These are phyloP conservation scores for Fraxinus xanthoxyloides DNA, from an alignment of 305 asterid genomes.

Conservation along the genomic window DNA sequence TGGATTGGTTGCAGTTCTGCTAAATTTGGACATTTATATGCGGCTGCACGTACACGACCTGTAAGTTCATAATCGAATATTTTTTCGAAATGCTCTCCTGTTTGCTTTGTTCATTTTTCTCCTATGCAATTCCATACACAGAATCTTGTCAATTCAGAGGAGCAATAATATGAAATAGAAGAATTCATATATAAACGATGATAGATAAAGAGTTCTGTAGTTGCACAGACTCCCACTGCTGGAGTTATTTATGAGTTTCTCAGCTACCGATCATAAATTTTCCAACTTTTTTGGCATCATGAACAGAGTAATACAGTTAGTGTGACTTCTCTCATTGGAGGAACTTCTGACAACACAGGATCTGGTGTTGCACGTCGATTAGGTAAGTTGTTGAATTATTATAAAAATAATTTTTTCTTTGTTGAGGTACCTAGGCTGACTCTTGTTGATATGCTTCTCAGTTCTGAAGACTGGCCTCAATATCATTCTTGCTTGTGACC, in stretches of 20 bases:
- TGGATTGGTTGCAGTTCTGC: slow-evolving; percentile 89
- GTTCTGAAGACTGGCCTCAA: slow-evolving; percentile 77
- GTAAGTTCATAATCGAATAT: slow-evolving; percentile 43
- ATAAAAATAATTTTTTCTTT: background rate
- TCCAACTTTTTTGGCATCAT: slow-evolving; percentile 18
- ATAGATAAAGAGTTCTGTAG: background rate
- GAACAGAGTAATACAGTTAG: slow-evolving; percentile 61
- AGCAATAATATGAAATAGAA: background rate
- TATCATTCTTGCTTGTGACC: slow-evolving; percentile 70
- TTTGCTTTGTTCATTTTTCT: slow-evolving; percentile 7
- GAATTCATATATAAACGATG: background rate
- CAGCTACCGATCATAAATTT: background rate
- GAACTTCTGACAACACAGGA: slow-evolving; percentile 80
- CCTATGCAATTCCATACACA: background rate
- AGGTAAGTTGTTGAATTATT: slow-evolving; percentile 42
- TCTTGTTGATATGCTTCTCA: slow-evolving; percentile 29
- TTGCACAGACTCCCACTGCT: slow-evolving; percentile 3
- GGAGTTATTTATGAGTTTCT: background rate
- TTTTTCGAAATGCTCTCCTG: slow-evolving; percentile 1
- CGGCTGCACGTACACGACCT: slow-evolving; percentile 76
- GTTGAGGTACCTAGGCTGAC: slow-evolving; percentile 27
- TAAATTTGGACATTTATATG: slow-evolving; percentile 79
- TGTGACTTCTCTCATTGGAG: slow-evolving; percentile 69
- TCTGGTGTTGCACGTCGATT: slow-evolving; percentile 80
- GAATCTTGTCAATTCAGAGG: background rate